Evolutionary conservation across 331 rosid species (phyloP), one percentile per base, ranked within the genome.

Genomic region (Cydonia oblonga): DNA sequence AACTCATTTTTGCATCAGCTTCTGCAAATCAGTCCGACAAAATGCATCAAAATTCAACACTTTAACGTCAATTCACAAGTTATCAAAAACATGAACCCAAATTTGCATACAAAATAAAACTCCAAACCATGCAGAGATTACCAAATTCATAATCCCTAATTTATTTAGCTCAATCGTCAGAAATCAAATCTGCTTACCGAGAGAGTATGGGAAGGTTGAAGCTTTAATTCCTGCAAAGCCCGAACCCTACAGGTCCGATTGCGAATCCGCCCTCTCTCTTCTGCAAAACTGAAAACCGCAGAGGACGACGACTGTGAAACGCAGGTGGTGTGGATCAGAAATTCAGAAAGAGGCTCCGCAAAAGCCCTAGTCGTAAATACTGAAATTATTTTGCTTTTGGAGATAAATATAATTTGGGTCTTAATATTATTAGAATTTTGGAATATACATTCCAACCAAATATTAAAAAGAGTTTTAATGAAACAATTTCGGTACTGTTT

Each of bases 1-100:
- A 89, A 79, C 99, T 95, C 99, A 95, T 95, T 40, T 28, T 67
- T 68, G 83, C 93, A 86, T 87, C 61, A 69, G 69, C 66, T 42
- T 75, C 87, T 75, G 46, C 29, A 77, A 84, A 70, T 52, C 75
- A 69, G 68, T 65, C 4, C 5, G 18, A 69, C 16, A 14, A 35
- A 69, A 74, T 40, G 13, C 68, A 64, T 20, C 7, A 51, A 62
- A 22, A 62, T 62, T 69, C 73, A 51, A 28, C 4, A 19, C 51
- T 19, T 33, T 4, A 28, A 28, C 24, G 66, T 25, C 8, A 20
- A 58, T 71, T 18, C 57, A 24, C 19, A n/a, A 64, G 7, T 29
- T 29, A 59, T 26, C 10, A 16, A 60, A 60, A 69, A 40, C 3
- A 40, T 38, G 44, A 40, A 40, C 15, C 58, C 8, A 19, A 49